Evolutionary conservation across 192 early-diverging fungal genomes (phyloP), one percentile per base, ranked within the genome.

Genomic region (Umbelopsis sp.): DNA sequence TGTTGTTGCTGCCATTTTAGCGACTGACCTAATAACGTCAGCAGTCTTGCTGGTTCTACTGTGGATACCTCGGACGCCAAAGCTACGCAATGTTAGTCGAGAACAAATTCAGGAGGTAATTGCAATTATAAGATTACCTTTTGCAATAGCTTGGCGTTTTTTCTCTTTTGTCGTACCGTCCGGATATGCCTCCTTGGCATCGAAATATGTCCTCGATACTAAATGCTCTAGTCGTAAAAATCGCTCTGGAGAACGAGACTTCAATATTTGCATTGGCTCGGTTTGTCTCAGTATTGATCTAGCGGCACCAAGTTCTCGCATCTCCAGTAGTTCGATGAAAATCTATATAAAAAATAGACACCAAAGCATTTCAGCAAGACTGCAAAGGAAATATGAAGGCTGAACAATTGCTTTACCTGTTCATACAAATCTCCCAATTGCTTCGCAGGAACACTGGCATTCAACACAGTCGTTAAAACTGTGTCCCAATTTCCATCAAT

Each of bases 1-100:
- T 96, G 91, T 30, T 90, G 78, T 23, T 90, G 84, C 74, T 98
- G 97, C 88, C 92, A 97, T 78, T 95, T 95, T 12, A 97, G 70
- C 0, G 93, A 79, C 73, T 99, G 96, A 0, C 92, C 91, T 0
- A 99, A 74, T 12, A 99, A 77, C 0, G 95, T 85, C 21, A 99
- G 75, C 16, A 99, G 82, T 23, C 97, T 89, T 2, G 89, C 87
- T 6, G 93, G 88, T 3, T 91, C 80, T 5, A 91, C 95, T 3
- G 87, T 86, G 0, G 88, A 87, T 16, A 96, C 87, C 66, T 96
- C 85, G 23, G 75, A 76, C 11, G 81, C 77, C 49, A 91, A 55
- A 2, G 81, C 87, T 75, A 61, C 20, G 52, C 21, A 22, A 16
- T 4, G 49, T 46, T 10, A 45, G 50, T 25, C n/a, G 7, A 30